Base-by-base conservation (phyloP, 225 moss, liverwort and hornwort species). In the Lunularia cruciata region DNA sequence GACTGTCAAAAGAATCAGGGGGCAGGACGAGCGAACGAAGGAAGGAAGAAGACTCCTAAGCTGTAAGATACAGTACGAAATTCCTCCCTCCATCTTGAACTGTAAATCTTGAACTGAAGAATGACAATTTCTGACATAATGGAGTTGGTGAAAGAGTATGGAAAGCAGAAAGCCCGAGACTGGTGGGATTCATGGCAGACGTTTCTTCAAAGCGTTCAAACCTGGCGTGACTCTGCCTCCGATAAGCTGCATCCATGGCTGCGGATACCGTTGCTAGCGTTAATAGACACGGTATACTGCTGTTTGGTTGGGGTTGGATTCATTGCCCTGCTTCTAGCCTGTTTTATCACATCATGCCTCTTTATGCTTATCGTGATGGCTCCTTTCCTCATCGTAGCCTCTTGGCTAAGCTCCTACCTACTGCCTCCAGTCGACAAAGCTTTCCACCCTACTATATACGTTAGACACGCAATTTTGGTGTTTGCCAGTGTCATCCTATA, bases 381-480 rank as follows among this genome's bases (percentile, higher is more conserved):
- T 37, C 60, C 60, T 22, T 60, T 37, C 39, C 60, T 60, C 20
- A 22, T 60, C 15, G 36, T 60, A 2, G 60, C 37, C 38, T 60
- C 60, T 22, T 60, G 60, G 60, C 37, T 60, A n/a, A 60, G 60
- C 20, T 20, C 37, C 6, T 60, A 60, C 60, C 22, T 60, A 22
- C 60, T 60, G 22, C 60, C 60, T 16, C 60, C 60, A 11, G 60
- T 60, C 9, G 34, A 39, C n/a, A 22, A 23, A 23, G 15, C 60
- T 36, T 38, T 60, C 36, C 38, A 38, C 8, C 60, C 60, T 4
- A 20, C 60, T 20, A n/a, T 60, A 2, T 15, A 15, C 22, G 10
- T 37, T 7, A 60, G 60, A 11, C 60, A 60, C 60, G n/a, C 38
- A 2, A 11, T 60, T 60, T 60, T 60, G 22, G 9, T 12, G n/a